Conservation (phyloP, 371 early-diverging fungal genomes). For the Globomyces sp. region DNA sequence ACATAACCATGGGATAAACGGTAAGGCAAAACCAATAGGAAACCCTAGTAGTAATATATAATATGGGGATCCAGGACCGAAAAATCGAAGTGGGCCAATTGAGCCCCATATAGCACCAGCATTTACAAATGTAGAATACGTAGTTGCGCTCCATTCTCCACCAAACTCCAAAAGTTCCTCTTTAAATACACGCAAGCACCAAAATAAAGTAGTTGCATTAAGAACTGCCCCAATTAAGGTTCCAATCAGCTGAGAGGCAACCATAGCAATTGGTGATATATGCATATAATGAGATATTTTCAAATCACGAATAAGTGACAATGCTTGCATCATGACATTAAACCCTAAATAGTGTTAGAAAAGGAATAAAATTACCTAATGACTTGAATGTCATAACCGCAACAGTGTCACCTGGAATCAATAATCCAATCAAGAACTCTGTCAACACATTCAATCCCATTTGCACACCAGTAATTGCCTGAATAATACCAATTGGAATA, state of each 20-base stretch:
- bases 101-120: constrained; percentile 66
- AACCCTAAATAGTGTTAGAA: constrained; percentile 34
- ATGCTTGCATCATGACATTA: constrained; percentile 46
- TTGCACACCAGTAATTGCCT: constrained; percentile 34
- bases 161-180: constrained; percentile 13
- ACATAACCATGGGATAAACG: constrained; percentile 46
- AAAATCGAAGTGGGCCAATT: constrained; percentile 52
- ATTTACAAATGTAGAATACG: constrained; percentile 47
- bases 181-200: constrained; percentile 15
- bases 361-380: constrained; percentile 20
- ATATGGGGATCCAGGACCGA: constrained; percentile 49
- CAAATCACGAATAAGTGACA: constrained; percentile 32
- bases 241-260: constrained; percentile 30
- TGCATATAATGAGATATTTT: constrained; percentile 50
- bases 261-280: constrained; percentile 38
- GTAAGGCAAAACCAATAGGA: constrained; percentile 48
- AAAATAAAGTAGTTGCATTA: constrained; percentile 20
- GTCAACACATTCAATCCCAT: constrained; percentile 42
- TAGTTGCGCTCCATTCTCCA: constrained; percentile 24
- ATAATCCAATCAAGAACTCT: constrained; percentile 63
- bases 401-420: constrained; percentile 63
- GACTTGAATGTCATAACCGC: constrained; percentile 68
- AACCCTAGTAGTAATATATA: constrained; percentile 39
- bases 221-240: constrained; percentile 26
- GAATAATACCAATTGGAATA: constrained; percentile 40